Evolutionary conservation across 2,329 filamentous ascomycete species (phyloP), one percentile per base, ranked within the genome.

Genomic region (Cercospora nicotianae): DNA sequence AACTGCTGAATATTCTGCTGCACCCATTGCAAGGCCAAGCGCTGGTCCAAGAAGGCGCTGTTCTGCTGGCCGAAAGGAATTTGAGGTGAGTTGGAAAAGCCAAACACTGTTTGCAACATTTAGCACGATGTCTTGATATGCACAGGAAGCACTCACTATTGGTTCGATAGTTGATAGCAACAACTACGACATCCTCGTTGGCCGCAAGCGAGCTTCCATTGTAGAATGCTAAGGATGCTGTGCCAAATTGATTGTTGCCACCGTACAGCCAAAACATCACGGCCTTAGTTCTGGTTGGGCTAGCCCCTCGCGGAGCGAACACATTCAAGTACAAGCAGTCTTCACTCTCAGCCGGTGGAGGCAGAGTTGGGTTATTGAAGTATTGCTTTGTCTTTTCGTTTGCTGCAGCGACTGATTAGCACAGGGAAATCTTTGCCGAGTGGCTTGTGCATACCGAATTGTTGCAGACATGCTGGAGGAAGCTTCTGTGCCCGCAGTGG

Each of bases 1-100:
- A 79, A 78, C 2, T 70, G 69, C 26, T 68, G 82, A 63, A 89
- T 85, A 75, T 89, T 89, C 23, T 83, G 79, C 68, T 82, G 81
- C 3, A 78, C 75, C 77, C 77, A 79, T 26, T 78, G 71, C 26
- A 79, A 65, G 28, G 73, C 77, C 23, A 76, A 70, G 6, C 76
- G 71, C 61, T 78, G 77, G 63, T 79, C 77, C 13, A 77, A 68
- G 65, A 76, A 77, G 12, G 76, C 77, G 1, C 73, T 69, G 59
- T 78, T 78, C 33, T 74, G 72, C n/a, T 66, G 68, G 9, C 66
- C 71, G 8, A 67, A 36, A 9, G 77, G 77, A 13, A 80, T 63
- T 67, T 79, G 65, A 67, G 79, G 64, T 66, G 79, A 63, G 72
- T 72, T 70, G 18, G 69, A 69, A 64, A 73, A 73, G 13, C 72